Evolutionary conservation across 164 flowering plant genomes (phyloP), one percentile per base, ranked within the genome.

Genomic region (Stephania japonica): DNA sequence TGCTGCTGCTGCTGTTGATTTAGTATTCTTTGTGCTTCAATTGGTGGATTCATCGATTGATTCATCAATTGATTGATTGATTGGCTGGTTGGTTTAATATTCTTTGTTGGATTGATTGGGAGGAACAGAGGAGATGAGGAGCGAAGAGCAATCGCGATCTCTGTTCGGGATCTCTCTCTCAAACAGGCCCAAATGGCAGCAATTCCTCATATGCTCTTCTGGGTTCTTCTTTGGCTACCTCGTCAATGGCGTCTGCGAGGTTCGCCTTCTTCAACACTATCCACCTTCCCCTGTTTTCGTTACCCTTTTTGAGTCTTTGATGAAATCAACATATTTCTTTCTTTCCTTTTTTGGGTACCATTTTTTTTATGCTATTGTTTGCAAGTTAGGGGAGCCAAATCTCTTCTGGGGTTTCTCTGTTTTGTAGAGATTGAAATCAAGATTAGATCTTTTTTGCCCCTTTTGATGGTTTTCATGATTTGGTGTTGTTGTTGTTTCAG

Each of bases 161-260:
- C 78, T 94, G 73, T 89, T 94, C 71, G 98, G 98, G 70, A 83
- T 94, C 67, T 81, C 88, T 12, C 86, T 92, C 3, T 75, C 93
- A 3, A 85, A 81, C 13, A 81, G 85, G 75, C 94, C 98, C 43
- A 81, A 26, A 26, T 94, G 94, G 94, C 80, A 91, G 38, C 98
- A 91, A 68, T 91, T 94, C 59, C 80, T 94, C 61, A 80, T 94
- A 38, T 93, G 98, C 75, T 89, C 97, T 75, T 82, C 93, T 70
- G 98, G 98, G 65, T 93, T 91, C 78, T 94, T 94, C 89, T 94
- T 94, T 72, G 98, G 98, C 7, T 94, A 92, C 76, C 94, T 94
- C 27, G 89, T 94, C 53, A 94, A 94, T 85, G 98, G 97, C 74
- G 65, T 94, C 74, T 94, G 98, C 73, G 98, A 94, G 98, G 98